phyloP scores from a whole-genome alignment of 768 basidiomycete species.

The Lyophyllum decastes region DNA sequence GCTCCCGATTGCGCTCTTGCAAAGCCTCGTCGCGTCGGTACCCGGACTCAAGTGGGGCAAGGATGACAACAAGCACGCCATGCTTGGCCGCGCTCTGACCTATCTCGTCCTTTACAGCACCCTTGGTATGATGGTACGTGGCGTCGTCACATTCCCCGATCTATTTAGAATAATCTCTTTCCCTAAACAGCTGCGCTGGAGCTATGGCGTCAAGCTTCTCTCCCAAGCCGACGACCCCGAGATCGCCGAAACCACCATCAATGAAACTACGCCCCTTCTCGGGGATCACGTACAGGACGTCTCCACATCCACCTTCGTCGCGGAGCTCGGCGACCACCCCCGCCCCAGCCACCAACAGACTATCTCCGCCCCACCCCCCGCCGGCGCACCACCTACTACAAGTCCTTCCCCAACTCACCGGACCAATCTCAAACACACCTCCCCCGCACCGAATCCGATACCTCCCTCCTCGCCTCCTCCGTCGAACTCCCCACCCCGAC shows the following conservation, averaged over 20 bases:
- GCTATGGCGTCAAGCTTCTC: conserved; percentile 38
- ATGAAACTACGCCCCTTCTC: not conserved
- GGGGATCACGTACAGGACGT: not conserved
- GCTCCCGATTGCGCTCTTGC: conserved; percentile 92
- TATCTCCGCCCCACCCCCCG: conserved; percentile 3
- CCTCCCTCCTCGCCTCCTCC: not conserved
- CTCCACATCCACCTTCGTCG: conserved; percentile 11
- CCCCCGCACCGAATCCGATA: conserved; percentile 3
- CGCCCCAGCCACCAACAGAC: not conserved
- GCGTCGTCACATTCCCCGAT: not conserved
- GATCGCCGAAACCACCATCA: not conserved
- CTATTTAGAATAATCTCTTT: not conserved
- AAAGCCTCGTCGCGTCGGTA: conserved; percentile 83
- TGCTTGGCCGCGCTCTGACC: conserved; percentile 88
- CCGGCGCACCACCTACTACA: conserved; percentile 19
- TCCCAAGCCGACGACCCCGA: conserved; percentile 13
- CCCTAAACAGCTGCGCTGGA: conserved; percentile 76
- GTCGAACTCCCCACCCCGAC: too few relatives aligned
- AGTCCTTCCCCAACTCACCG: conserved; percentile 23
- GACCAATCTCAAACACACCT: not conserved
- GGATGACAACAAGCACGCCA: conserved; percentile 81
- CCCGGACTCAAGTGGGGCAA: conserved; percentile 79
- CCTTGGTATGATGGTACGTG: conserved; percentile 84
- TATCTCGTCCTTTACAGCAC: conserved; percentile 94
- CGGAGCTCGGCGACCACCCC: not conserved